Evolutionary conservation across 441 rosid species (phyloP), one percentile per base, ranked within the genome.

Genomic region (Erodium texanum): DNA sequence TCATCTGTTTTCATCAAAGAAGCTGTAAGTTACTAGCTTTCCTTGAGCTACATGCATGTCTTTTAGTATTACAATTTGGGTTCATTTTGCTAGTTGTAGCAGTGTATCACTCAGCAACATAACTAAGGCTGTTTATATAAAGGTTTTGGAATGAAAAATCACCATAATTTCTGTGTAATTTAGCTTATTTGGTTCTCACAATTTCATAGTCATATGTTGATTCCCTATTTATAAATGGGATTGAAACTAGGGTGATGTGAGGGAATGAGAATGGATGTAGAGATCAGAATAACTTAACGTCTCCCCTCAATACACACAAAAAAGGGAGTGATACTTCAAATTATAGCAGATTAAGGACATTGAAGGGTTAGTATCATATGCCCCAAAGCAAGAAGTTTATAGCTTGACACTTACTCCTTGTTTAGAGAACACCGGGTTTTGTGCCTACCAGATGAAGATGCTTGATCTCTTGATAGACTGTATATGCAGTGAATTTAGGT

Each of bases 1-100:
- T 89, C 97, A 0, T 89, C 93, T 64, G 90, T 94, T 24, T 94
- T 94, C 68, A 78, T 91, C 78, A 76, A 82, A 82, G 97, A 94
- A 86, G 97, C 99, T 77, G 99, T 94, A 77, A 94, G 91, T 73
- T 71, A 15, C 4, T 27, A 27, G 29, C 29, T 27, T 27, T 27
- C 29, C 2, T 1, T 27, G 29, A 27, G 29, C 4, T 27, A 4
- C 4, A 27, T 27, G 29, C 29, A 27, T 27, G 29, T 27, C 29
- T 27, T 27, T 27, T 27, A 0, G 27, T 64, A 18, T 18, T 66
- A 62, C 22, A 50, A 34, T 16, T 71, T 58, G 38, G 56, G 16
- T 62, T n/a, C 10, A 16, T 27, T 14, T 38, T 36, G 54, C 43
- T 20, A n/a, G n/a, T n/a, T n/a, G n/a, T n/a, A n/a, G n/a, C n/a